Percentiles rank a stretch among this genome's conserved stretches.
Evolutionary conservation across 2,329 filamentous ascomycete genomes (phyloP).

Genomic region (Lachnellula suecica): DNA sequence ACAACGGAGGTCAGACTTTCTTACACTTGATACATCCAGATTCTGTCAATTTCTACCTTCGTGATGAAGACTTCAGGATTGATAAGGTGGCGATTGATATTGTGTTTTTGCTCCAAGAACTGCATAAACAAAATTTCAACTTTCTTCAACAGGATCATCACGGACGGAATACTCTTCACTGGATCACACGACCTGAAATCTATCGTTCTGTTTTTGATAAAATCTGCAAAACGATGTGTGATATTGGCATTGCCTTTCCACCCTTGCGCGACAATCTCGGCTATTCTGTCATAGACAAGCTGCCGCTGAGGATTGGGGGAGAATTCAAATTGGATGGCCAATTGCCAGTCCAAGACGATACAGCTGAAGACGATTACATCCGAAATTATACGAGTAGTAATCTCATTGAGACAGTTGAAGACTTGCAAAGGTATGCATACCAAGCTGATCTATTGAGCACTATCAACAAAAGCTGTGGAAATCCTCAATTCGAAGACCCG

Average conservation of each 20-base stretch:
- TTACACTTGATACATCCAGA: slow-evolving; percentile 29
- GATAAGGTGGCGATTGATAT: too few species aligned
- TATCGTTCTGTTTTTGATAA: background rate
- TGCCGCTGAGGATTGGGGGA: background rate
- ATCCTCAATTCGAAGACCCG: slow-evolving; percentile 38
- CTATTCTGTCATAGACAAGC: background rate
- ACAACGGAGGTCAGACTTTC: slow-evolving; percentile 7
- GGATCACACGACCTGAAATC: background rate
- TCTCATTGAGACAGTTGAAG: slow-evolving; percentile 3
- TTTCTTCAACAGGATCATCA: slow-evolving; percentile 2
- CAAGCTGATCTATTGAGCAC: slow-evolving; percentile 1
- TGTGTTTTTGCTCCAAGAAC: background rate
- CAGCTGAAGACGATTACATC: background rate
- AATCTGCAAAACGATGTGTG: background rate
- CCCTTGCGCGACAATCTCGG: slow-evolving; percentile 1
- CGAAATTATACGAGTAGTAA: background rate
- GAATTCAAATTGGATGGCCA: background rate
- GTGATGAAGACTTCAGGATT: too few species aligned
- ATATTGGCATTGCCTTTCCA: background rate
- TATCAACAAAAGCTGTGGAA: background rate
- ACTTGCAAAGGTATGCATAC: background rate
- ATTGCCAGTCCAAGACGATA: background rate
- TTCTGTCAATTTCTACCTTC: background rate
- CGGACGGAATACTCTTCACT: slow-evolving; percentile 2
- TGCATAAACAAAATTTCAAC: background rate